Base-by-base conservation (phyloP, 768 basidiomycete species). In the Hydnum rufescens region DNA sequence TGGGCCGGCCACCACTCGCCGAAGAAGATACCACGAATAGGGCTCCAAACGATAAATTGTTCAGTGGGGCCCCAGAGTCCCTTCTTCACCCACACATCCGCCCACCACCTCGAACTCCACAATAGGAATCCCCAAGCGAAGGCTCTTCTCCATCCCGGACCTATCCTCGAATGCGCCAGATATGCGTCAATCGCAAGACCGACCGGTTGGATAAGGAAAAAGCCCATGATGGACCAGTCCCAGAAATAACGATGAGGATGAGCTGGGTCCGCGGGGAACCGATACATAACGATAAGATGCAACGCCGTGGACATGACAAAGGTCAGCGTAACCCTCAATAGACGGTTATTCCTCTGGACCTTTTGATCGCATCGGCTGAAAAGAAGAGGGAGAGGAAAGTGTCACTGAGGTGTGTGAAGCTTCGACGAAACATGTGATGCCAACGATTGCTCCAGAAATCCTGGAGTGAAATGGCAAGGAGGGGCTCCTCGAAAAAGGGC, bases 381-480 rank as follows among this genome's bases (percentile, higher is more conserved):
- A 22, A 28, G 25, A 55, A 26, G 55, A 55, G 13, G 43, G 53
- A 54, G 50, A 52, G 26, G 22, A 39, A 39, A 13, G 18, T 18
- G 19, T 49, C 46, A 47, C n/a, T n/a, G n/a, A n/a, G n/a, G n/a
- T n/a, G n/a, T n/a, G n/a, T n/a, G n/a, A 56, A 58, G 22, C 31
- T 23, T 13, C 55, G 44, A 19, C 55, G 30, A 55, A 56, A 56
- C 8, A 56, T 31, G 2, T 42, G 25, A 47, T 58, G 57, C 57
- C 57, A 58, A n/a, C 53, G 30, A n/a, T 50, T 42, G 30, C 42
- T 19, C 57, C 57, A 58, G 29, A 57, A 58, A 44, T 58, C 57
- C 28, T 32, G 36, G 3, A 58, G 34, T 32, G 47, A 49, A 22
- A 6, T 44, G 3, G 56, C 29, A 8, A 26, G 22, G 39, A 50